These are phyloP conservation scores for Cyberlindnera sargentensis DNA, from an alignment of 805 yeast genomes.

Conservation along the genomic window DNA sequence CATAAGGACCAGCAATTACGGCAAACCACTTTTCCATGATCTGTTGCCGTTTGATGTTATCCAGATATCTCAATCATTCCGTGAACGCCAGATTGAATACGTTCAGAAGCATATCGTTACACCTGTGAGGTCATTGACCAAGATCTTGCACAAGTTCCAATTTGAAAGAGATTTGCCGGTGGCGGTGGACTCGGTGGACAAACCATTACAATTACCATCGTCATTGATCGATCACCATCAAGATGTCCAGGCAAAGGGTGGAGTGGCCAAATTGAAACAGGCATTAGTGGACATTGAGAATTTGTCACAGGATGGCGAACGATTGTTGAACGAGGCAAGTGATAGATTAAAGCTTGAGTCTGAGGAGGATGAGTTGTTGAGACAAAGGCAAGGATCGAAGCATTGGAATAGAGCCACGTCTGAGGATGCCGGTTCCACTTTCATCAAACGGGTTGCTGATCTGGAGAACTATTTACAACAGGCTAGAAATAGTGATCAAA, in stretches of 20 bases:
- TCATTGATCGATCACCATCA: constrained; percentile 49
- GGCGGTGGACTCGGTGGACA: constrained; percentile 51
- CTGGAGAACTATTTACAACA: constrained; percentile 43
- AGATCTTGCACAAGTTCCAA: constrained; percentile 36
- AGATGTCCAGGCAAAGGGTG: constrained; percentile 47
- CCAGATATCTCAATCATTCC: constrained; percentile 59
- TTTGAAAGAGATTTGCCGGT: constrained; percentile 51
- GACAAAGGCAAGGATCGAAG: constrained; percentile 43
- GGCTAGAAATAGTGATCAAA: constrained; percentile 57
- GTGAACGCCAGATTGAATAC: constrained; percentile 55
- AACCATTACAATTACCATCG: constrained; percentile 49
- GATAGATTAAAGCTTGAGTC: constrained; percentile 43
- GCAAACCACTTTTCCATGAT: constrained; percentile 41
- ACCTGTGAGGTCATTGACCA: constrained; percentile 44
- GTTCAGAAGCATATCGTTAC: constrained; percentile 36
- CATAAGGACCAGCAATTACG: constrained; percentile 16
- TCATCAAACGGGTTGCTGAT: constrained; percentile 34
- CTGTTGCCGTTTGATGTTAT: constrained; percentile 62
- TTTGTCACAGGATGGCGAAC: constrained; percentile 34
- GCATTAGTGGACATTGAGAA: constrained; percentile 39
- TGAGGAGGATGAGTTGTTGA: constrained; percentile 46
- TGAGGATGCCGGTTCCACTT: constrained; percentile 33
- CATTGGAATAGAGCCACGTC: constrained; percentile 51
- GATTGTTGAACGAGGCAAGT: constrained; percentile 38
- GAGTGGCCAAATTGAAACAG: constrained; percentile 34